These are phyloP conservation scores for Plenodomus lindquistii DNA, from an alignment of 2,329 filamentous ascomycete species.

Conservation along the genomic window DNA sequence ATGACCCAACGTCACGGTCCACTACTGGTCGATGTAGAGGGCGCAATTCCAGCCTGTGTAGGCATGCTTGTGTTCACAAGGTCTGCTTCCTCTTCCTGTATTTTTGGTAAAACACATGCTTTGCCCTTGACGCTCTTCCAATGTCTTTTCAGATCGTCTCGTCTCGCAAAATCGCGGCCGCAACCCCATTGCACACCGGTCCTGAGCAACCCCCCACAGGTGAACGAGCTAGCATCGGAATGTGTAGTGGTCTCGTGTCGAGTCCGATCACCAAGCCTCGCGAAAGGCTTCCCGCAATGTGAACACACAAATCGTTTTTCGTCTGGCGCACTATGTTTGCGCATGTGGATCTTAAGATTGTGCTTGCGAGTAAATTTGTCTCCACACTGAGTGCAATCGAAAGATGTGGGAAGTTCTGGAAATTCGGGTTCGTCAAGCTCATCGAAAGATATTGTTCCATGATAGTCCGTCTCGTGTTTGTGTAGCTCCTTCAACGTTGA, in stretches of 20 bases:
- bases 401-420: conserved; percentile 3
- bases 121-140: conserved; percentile 14
- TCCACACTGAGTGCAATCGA: conserved; percentile 5
- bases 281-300: conserved; percentile 9
- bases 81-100: conserved; percentile 6
- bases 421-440: conserved; percentile 6
- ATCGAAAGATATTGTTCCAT: conserved; percentile 3
- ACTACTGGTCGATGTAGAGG: too few species aligned
- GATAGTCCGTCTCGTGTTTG: conserved; percentile 7
- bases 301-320: conserved; percentile 3
- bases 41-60: neutral
- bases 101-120: conserved; percentile 4
- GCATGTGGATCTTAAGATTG: conserved; percentile 8
- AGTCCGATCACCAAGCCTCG: conserved; percentile 9
- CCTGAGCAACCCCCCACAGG: conserved; percentile 10
- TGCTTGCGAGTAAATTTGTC: conserved; percentile 8
- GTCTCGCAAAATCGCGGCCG: conserved; percentile 8
- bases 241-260: conserved; percentile 12
- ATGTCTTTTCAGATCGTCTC: conserved; percentile 13
- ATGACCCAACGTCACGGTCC: too few species aligned
- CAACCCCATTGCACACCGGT: conserved; percentile 16
- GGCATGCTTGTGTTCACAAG: neutral
- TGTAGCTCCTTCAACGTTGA: conserved; percentile 4
- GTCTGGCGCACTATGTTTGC: conserved; percentile 4
- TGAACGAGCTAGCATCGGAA: conserved; percentile 1